Percentiles rank a stretch among this genome's conserved stretches.
Conservation (phyloP, 2,329 filamentous ascomycete genomes). For the Amauroascus verrucosus region DNA sequence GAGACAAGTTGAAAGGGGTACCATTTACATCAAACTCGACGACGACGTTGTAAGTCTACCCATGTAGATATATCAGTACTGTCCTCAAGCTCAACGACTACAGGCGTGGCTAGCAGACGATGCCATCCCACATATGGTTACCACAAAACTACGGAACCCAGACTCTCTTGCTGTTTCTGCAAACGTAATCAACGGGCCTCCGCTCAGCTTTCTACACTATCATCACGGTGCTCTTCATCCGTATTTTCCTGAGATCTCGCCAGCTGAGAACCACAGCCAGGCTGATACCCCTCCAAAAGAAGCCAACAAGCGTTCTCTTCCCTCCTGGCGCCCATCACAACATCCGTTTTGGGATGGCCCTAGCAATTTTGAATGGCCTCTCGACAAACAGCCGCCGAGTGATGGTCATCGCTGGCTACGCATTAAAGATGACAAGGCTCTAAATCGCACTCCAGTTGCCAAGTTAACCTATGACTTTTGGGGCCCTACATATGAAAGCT, state of each 20-base stretch:
- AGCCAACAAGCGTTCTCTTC: background rate
- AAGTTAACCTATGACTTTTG: constrained; percentile 8
- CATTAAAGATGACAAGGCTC: constrained; percentile 6
- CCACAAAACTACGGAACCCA: constrained; percentile 6
- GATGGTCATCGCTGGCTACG: constrained; percentile 10
- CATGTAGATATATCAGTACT: background rate
- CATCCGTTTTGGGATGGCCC: constrained; percentile 13
- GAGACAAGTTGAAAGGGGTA: constrained; percentile 11
- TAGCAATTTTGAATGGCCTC: constrained; percentile 6
- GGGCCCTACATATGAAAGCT: constrained; percentile 7
- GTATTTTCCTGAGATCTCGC: constrained; percentile 7
- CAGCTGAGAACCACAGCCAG: background rate
- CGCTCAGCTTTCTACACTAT: constrained; percentile 8
- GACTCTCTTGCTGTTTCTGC: constrained; percentile 7
- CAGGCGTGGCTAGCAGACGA: constrained; percentile 11
- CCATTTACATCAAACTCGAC: constrained; percentile 9
- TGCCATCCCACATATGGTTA: constrained; percentile 5
- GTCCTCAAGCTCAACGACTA: background rate
- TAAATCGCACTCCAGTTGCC: constrained; percentile 4
- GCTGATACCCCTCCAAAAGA: background rate
- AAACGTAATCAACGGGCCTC: constrained; percentile 9
- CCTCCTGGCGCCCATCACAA: constrained; percentile 10
- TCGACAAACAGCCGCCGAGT: constrained; percentile 5
- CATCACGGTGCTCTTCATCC: constrained; percentile 11
- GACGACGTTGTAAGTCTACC: constrained; percentile 7